phyloP scores from a whole-genome alignment of 192 early-diverging fungal genomes.

The Mortierella claussenii region DNA sequence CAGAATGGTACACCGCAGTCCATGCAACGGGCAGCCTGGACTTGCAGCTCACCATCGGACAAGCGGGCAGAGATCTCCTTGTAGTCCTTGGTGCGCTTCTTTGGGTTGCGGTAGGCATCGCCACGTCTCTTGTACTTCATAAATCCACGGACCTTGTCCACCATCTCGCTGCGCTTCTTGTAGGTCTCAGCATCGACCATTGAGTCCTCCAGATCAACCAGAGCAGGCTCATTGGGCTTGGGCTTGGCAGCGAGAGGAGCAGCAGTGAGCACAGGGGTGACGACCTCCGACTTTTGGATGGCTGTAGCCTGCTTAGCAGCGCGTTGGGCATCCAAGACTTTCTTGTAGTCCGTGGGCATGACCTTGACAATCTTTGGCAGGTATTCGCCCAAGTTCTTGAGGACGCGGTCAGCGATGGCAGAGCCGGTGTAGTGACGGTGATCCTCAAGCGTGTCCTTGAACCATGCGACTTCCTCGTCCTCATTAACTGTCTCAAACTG shows the following conservation, averaged over 20 bases:
- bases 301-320: constrained; percentile 48
- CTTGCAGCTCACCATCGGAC: constrained; percentile 80
- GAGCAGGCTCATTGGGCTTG: constrained; percentile 66
- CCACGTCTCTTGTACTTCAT: constrained; percentile 91
- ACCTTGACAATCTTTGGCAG: constrained; percentile 92
- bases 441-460: constrained; percentile 82
- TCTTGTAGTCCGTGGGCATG: constrained; percentile 92
- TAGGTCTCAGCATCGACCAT: constrained; percentile 81
- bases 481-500: constrained; percentile 85
- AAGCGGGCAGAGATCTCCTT: constrained; percentile 95
- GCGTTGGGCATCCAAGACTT: constrained; percentile 76
- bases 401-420: constrained; percentile 71
- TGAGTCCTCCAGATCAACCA: constrained; percentile 92
- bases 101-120: constrained; percentile 89
- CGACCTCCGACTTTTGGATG: constrained; percentile 29
- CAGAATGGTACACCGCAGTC: constrained; percentile 99
- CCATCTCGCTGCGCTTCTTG: constrained; percentile 69
- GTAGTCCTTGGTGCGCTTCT: constrained; percentile 88
- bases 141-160: constrained; percentile 98
- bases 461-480: constrained; percentile 76
- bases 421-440: constrained; percentile 88
- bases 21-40: constrained; percentile 98
- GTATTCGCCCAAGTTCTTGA: constrained; percentile 75
- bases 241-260: constrained; percentile 40
- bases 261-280: constrained; percentile 45